Percentiles rank a stretch among this genome's conserved stretches.
phyloP scores from a whole-genome alignment of 192 early-diverging fungal genomes.

The Entomortierella beljakovae region DNA sequence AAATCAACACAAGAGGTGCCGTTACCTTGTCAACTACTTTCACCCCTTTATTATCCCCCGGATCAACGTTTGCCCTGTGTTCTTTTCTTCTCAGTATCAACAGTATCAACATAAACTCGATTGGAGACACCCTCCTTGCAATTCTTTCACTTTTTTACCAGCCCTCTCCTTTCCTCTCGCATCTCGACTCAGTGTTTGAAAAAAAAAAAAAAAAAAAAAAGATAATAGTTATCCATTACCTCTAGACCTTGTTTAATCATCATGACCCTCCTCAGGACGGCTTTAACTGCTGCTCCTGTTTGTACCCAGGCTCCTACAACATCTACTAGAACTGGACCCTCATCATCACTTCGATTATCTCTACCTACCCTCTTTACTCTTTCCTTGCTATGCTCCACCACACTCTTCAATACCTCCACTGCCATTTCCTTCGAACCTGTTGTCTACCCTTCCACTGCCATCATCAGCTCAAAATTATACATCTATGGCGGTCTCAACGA shows the following conservation, averaged over 20 bases:
- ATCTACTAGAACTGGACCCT: background rate
- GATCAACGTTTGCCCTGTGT: background rate
- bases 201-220: too few species aligned
- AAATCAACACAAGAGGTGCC: too few species aligned
- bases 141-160: too few species aligned
- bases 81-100: too few species aligned
- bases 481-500: constrained; percentile 33
- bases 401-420: background rate
- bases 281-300: background rate
- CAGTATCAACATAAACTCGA: too few species aligned
- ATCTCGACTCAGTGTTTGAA: too few species aligned
- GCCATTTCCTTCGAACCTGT: constrained; percentile 15
- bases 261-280: too few species aligned
- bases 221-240: too few species aligned
- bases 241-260: too few species aligned
- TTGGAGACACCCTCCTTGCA: too few species aligned
- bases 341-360: background rate
- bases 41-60: background rate
- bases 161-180: too few species aligned
- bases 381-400: background rate
- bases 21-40: background rate
- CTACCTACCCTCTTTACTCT: background rate
- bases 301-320: too few species aligned
- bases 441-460: constrained; percentile 26
- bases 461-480: constrained; percentile 22